Base-by-base conservation (phyloP, 345 rosid genomes). In the Salix suchowensis region DNA sequence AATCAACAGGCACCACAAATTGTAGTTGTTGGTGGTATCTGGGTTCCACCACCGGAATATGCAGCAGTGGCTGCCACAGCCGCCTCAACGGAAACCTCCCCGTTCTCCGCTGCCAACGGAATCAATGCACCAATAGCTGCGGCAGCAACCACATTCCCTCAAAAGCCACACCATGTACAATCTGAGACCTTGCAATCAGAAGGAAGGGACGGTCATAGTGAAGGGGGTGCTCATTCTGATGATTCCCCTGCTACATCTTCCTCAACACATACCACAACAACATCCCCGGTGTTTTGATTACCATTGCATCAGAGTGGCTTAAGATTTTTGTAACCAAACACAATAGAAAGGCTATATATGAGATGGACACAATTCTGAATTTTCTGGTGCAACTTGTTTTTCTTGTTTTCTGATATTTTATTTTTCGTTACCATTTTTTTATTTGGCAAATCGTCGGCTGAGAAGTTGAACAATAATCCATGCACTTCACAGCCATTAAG, bases 1-100 rank as follows among this genome's bases (percentile, higher is more conserved):
- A 88, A 78, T 68, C 62, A 86, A 8, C 96, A 87, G 82, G 85
- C 83, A 67, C 97, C 97, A 3, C 98, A 93, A 54, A 88, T 93
- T 64, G 88, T 93, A 74, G 97, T 95, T 80, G 96, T 95, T 2
- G 94, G 98, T 62, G 97, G 98, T 44, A 87, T 95, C 70, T 95
- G 98, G 98, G 88, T 95, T 39, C 91, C 87, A 2, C 89, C 97
- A 4, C 82, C 87, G 3, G 97, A 88, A 21, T 90, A 89, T 30
- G 80, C 88, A 44, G 77, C 91, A 12, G 82, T 80, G 73, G 76
- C 90, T 3, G 80, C 78, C 77, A 74, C 79, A 72, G 72, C 78
- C 6, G 37, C 82, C 64, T 42, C 87, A 4, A 74, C 67, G 37
- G 82, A 83, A 50, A 60, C 83, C 1, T 54, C 82, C 54, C 65